A percentile compares a stretch with the other conserved stretches of the same genome.
These are phyloP conservation scores for Poteriospumella lacustris DNA, from an alignment of 108 stramenopile genomes.

Conservation along the genomic window DNA sequence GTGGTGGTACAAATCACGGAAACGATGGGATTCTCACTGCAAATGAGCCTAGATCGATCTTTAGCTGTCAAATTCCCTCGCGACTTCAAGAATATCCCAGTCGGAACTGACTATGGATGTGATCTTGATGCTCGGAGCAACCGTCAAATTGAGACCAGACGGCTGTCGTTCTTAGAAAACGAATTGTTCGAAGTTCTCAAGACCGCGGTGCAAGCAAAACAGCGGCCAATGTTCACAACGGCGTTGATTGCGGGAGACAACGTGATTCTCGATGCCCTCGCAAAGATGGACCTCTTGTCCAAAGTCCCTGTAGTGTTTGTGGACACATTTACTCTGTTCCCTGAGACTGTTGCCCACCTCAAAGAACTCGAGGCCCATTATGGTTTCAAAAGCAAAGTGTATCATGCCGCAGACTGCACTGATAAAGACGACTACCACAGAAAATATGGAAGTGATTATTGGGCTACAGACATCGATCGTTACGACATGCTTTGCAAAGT, in stretches of 20 bases:
- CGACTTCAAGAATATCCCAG: slow-evolving; percentile 50
- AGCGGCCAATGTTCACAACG: slow-evolving; percentile 49
- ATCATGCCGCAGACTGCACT: slow-evolving; percentile 61
- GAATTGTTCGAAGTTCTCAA: slow-evolving; percentile 35
- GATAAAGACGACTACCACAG: slow-evolving; percentile 78
- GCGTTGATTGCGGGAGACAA: slow-evolving; percentile 53
- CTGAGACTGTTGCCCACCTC: slow-evolving; percentile 82
- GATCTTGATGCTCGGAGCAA: slow-evolving; percentile 41
- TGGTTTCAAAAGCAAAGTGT: slow-evolving; percentile 84
- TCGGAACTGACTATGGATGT: slow-evolving; percentile 50
- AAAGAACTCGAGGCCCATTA: slow-evolving; percentile 73
- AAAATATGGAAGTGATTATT: slow-evolving; percentile 84
- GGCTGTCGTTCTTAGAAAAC: slow-evolving; percentile 30
- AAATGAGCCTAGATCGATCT: slow-evolving; percentile 50
- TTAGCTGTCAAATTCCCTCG: slow-evolving; percentile 49
- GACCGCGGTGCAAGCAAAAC: slow-evolving; percentile 32
- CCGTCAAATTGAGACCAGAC: slow-evolving; percentile 30
- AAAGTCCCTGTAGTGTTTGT: slow-evolving; percentile 78
- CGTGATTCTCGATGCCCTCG: slow-evolving; percentile 55
- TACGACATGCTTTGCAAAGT: slow-evolving; percentile 82
- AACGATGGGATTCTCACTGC: slow-evolving; percentile 29
- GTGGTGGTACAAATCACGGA: too few species aligned
- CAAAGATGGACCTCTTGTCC: slow-evolving; percentile 52
- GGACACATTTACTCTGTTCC: slow-evolving; percentile 94
- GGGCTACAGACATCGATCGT: slow-evolving; percentile 94